A percentile compares a stretch with the other conserved stretches of the same genome.
Conservation (phyloP, 192 early-diverging fungal genomes). For the Diversispora epigaea region DNA sequence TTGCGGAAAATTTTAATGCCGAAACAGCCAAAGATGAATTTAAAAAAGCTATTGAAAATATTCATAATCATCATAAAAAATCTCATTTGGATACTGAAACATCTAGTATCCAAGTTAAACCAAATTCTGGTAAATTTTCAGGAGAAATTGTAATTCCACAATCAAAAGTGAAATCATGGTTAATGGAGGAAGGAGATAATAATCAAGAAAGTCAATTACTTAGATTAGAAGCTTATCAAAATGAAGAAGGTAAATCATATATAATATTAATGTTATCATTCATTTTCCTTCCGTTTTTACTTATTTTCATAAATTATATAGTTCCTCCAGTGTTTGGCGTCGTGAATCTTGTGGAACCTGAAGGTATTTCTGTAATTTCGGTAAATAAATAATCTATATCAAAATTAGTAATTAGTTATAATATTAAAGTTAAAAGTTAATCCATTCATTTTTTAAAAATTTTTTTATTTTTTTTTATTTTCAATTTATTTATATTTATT, state of each 20-base stretch:
- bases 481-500: background rate
- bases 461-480: too few species aligned
- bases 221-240: background rate
- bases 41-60: too few species aligned
- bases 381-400: conserved; percentile 18
- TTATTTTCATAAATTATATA: conserved; percentile 32
- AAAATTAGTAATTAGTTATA: background rate
- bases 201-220: background rate
- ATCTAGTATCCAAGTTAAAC: too few species aligned
- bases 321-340: conserved; percentile 42
- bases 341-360: conserved; percentile 64
- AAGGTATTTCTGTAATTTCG: conserved; percentile 81
- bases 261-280: background rate
- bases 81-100: too few species aligned
- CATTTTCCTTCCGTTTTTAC: background rate
- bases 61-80: too few species aligned
- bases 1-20: background rate
- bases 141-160: too few species aligned
- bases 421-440: background rate
- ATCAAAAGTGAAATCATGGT: too few species aligned
- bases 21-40: too few species aligned
- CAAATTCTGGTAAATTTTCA: too few species aligned
- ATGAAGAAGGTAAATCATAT: background rate
- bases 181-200: conserved; percentile 13
- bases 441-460: too few species aligned